Conservation (phyloP, 2,329 filamentous ascomycete species). For the Mycogone perniciosa region DNA sequence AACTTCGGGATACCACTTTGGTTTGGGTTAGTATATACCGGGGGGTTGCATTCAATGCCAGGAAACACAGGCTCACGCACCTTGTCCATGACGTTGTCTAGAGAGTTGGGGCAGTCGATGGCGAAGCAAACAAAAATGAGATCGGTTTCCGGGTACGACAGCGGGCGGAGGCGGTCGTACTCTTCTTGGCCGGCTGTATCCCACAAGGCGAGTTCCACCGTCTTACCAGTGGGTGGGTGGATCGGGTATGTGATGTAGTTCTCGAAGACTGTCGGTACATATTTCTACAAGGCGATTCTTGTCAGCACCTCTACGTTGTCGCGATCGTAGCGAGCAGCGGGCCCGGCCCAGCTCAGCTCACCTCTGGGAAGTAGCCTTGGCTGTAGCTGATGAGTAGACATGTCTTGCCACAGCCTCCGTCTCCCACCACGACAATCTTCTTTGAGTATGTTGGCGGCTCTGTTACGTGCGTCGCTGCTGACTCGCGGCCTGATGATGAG, state of each 20-base stretch:
- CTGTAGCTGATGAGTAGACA: slow-evolving; percentile 98
- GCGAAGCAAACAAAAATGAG: slow-evolving; percentile 98
- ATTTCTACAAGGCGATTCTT: slow-evolving; percentile 65
- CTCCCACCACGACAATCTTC: slow-evolving; percentile 98
- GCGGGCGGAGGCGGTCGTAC: slow-evolving; percentile 89
- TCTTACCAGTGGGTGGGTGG: slow-evolving; percentile 83
- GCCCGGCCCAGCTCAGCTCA: slow-evolving; percentile 37
- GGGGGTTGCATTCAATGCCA: not conserved
- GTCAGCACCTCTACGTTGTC: not conserved
- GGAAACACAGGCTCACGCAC: slow-evolving; percentile 39
- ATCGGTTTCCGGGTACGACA: slow-evolving; percentile 97
- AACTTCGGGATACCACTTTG: slow-evolving; percentile 98
- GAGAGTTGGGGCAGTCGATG: slow-evolving; percentile 95
- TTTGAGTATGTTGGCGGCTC: slow-evolving; percentile 93
- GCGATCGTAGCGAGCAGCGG: not conserved
- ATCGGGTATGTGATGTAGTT: slow-evolving; percentile 99
- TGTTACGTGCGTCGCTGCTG: slow-evolving; percentile 76
- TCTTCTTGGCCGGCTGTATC: slow-evolving; percentile 98
- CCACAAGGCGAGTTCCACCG: slow-evolving; percentile 94
- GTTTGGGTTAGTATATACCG: slow-evolving; percentile 19
- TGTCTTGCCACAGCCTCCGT: slow-evolving; percentile 97
- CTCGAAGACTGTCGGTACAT: slow-evolving; percentile 97
- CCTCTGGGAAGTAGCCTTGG: slow-evolving; percentile 98
- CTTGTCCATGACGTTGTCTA: slow-evolving; percentile 99
- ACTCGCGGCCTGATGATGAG: slow-evolving; percentile 67